Conservation (phyloP, 2,329 filamentous ascomycete genomes). For the Reticulascus tulasneorum region DNA sequence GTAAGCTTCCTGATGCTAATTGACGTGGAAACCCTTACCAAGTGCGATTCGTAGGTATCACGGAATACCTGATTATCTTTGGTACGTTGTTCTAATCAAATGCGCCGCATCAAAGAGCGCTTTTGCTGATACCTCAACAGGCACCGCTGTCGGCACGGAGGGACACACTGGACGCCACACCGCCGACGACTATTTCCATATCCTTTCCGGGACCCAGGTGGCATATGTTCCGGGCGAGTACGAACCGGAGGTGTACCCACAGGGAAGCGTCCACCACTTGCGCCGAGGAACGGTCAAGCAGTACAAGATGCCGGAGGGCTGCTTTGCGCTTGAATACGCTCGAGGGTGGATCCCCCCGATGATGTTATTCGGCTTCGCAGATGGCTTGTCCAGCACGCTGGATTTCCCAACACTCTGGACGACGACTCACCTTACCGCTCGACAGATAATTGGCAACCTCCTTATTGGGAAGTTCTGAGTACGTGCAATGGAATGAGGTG, state of each 20-base stretch:
- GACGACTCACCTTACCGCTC: slow-evolving; percentile 69
- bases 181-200: slow-evolving; percentile 93
- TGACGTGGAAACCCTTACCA: neutral
- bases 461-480: slow-evolving; percentile 64
- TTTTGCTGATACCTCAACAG: no score
- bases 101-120: slow-evolving; percentile 16
- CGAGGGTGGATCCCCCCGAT: slow-evolving; percentile 90
- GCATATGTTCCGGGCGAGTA: slow-evolving; percentile 69
- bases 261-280: slow-evolving; percentile 69
- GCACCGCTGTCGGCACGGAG: slow-evolving; percentile 78
- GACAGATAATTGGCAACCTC: slow-evolving; percentile 74
- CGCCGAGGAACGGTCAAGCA: slow-evolving; percentile 70
- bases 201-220: slow-evolving; percentile 72
- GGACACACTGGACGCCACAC: slow-evolving; percentile 86
- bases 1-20: slow-evolving; percentile 38
- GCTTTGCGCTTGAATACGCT: slow-evolving; percentile 81
- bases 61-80: slow-evolving; percentile 88
- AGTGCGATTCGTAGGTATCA: slow-evolving; percentile 52
- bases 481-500: no score
- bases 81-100: no score
- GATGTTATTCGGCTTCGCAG: slow-evolving; percentile 85
- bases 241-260: slow-evolving; percentile 64
- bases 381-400: slow-evolving; percentile 74
- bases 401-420: slow-evolving; percentile 82
- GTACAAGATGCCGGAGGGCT: slow-evolving; percentile 73